Base-by-base conservation (phyloP, 768 basidiomycete genomes). In the Mycena sanguinolenta region DNA sequence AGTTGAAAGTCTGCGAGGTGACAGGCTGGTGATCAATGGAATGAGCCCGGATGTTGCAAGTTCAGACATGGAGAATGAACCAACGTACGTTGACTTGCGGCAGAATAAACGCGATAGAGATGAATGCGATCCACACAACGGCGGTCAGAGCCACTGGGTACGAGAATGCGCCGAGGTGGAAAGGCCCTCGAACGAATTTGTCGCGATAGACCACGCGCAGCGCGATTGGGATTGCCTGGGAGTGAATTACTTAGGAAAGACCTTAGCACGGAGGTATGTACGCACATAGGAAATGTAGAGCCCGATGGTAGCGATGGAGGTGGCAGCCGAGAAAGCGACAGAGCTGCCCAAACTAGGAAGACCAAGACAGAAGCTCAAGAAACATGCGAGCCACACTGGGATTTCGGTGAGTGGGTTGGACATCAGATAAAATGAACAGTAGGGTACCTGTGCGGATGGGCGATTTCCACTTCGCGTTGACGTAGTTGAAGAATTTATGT, bases 381-480 rank as follows among this genome's bases (percentile, higher is more conserved):
- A 89, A 72, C 90, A 92, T 1, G 92, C 92, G 50, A 95, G 87
- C 93, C 93, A 94, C 2, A 95, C 92, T 91, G 72, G 0, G 6
- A 10, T 46, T 44, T 46, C 19, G n/a, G 39, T 59, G 27, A 46
- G 28, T 8, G 19, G 7, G 7, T 2, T 12, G 14, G 9, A 13
- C 2, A 14, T 14, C 32, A 28, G 14, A n/a, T 21, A 42, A 36
- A 70, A 27, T 12, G 8, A n/a, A 12, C 9, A 27, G 46, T 6
- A 50, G 68, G 76, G 46, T 68, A 92, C 91, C 91, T 32, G 93
- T 91, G 14, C 92, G 86, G 63, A 92, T 85, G 3, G 93, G 93
- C 4, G 89, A 91, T 75, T 84, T 87, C 82, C 85, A 87, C 58
- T 83, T 83, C 14, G 78, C 63, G 78, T 88, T 87, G 39, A 93